Percentiles rank a stretch among this genome's conserved stretches.
Conservation (phyloP, 1,284 basidiomycete species). For the Ganoderma sinense region DNA sequence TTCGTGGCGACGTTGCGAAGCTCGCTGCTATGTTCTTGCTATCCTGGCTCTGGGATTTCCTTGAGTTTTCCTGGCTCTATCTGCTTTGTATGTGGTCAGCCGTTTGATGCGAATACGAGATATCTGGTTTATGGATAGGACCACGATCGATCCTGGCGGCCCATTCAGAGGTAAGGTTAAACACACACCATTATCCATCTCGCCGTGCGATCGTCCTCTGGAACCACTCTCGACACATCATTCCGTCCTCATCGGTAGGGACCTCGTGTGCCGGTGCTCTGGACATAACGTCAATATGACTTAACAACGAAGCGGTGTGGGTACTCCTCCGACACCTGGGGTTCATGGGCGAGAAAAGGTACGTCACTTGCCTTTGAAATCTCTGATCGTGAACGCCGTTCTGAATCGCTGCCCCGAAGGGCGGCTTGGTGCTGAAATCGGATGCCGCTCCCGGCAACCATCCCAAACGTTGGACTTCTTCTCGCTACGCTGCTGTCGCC, state of each 20-base stretch:
- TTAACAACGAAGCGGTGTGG: not conserved
- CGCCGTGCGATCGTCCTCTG: not conserved
- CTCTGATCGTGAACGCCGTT: not conserved
- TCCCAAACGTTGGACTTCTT: not conserved
- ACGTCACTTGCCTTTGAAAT: not conserved
- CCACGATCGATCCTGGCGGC: not conserved
- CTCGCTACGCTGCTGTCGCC: not conserved
- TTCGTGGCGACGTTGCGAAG: not conserved
- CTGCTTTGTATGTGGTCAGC: not conserved
- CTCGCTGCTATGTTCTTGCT: not conserved
- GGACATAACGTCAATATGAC: not conserved
- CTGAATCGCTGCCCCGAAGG: not conserved
- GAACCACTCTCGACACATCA: not conserved
- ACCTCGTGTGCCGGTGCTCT: not conserved
- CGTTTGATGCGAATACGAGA: not conserved
- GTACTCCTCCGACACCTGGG: not conserved
- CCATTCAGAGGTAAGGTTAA: not conserved
- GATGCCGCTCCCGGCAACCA: not conserved
- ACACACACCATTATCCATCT: not conserved
- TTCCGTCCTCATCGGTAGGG: not conserved
- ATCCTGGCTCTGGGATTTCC: not conserved
- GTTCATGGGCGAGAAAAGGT: not conserved
- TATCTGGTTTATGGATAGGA: not conserved
- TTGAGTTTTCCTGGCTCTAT: not conserved
- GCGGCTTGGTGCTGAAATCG: not conserved